Evolutionary conservation across 768 basidiomycete species (phyloP).

Genomic region (Polyporus arcularius): DNA sequence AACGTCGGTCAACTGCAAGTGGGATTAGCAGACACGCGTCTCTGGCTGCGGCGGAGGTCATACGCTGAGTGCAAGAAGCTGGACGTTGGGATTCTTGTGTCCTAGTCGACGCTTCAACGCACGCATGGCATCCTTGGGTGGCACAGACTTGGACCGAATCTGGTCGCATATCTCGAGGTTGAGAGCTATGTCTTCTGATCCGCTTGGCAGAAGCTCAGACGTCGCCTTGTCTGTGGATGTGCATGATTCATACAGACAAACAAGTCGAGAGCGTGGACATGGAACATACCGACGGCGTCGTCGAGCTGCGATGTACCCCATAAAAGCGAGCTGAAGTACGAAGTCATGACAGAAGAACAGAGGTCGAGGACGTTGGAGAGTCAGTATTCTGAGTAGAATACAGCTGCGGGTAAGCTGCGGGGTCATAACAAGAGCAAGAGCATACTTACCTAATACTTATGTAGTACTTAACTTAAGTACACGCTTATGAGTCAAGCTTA

Average conservation of each 20-base stretch:
- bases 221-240: conserved; percentile 81
- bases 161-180: conserved; percentile 97
- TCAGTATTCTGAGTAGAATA: neutral
- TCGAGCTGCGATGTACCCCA: conserved; percentile 86
- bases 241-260: conserved; percentile 12
- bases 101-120: conserved; percentile 84
- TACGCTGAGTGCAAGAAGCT: conserved; percentile 83
- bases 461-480: too few species aligned
- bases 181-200: conserved; percentile 87
- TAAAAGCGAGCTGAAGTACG: conserved; percentile 62
- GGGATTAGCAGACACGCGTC: conserved; percentile 5
- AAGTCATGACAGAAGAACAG: conserved; percentile 44
- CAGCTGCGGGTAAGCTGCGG: conserved; percentile 7
- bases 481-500: too few species aligned
- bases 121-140: conserved; percentile 85
- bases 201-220: conserved; percentile 81
- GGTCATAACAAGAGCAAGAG: neutral
- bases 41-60: conserved; percentile 29
- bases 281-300: conserved; percentile 72
- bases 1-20: conserved; percentile 74
- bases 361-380: conserved; percentile 17
- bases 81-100: conserved; percentile 96
- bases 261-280: neutral
- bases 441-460: too few species aligned
- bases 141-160: conserved; percentile 87